Conservation (phyloP, 2,329 filamentous ascomycete genomes). For the Colletotrichum sp. region DNA sequence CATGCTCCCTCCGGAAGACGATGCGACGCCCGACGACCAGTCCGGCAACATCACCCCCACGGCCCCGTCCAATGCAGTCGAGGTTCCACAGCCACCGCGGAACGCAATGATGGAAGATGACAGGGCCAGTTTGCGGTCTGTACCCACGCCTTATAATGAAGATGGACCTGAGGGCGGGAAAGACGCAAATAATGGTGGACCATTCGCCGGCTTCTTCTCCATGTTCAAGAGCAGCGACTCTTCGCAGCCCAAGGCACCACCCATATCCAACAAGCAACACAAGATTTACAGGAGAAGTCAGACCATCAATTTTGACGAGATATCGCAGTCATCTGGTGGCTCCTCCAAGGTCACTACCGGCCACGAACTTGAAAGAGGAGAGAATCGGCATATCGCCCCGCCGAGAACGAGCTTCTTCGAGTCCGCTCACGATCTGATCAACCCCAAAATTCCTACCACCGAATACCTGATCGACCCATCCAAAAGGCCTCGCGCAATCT, state of each 20-base stretch:
- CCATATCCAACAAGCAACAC: slow-evolving; percentile 62
- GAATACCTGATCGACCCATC: slow-evolving; percentile 86
- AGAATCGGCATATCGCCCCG: slow-evolving; percentile 66
- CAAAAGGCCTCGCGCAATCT: slow-evolving; percentile 85
- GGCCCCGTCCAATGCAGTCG: slow-evolving; percentile 44
- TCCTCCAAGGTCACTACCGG: slow-evolving; percentile 55
- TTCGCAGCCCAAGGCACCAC: slow-evolving; percentile 43
- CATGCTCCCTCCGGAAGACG: slow-evolving; percentile 40
- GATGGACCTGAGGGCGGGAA: slow-evolving; percentile 7
- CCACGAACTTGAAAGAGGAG: slow-evolving; percentile 50
- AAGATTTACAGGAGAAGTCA: slow-evolving; percentile 81
- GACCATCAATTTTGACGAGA: slow-evolving; percentile 62
- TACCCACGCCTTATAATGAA: slow-evolving; percentile 38
- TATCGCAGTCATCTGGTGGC: slow-evolving; percentile 31
- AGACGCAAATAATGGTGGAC: slow-evolving; percentile 43
- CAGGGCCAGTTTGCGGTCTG: slow-evolving; percentile 57
- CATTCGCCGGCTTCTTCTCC: slow-evolving; percentile 70
- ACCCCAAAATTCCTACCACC: slow-evolving; percentile 81
- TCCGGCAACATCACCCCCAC: slow-evolving; percentile 21
- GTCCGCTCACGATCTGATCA: slow-evolving; percentile 89
- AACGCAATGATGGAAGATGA: slow-evolving; percentile 74
- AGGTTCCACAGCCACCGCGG: slow-evolving; percentile 74
- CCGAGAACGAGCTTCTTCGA: slow-evolving; percentile 95
- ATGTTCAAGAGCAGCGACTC: slow-evolving; percentile 71
- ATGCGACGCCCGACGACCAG: slow-evolving; percentile 6